phyloP scores from a whole-genome alignment of 805 yeast genomes.

The Jamesozyma piceae region DNA sequence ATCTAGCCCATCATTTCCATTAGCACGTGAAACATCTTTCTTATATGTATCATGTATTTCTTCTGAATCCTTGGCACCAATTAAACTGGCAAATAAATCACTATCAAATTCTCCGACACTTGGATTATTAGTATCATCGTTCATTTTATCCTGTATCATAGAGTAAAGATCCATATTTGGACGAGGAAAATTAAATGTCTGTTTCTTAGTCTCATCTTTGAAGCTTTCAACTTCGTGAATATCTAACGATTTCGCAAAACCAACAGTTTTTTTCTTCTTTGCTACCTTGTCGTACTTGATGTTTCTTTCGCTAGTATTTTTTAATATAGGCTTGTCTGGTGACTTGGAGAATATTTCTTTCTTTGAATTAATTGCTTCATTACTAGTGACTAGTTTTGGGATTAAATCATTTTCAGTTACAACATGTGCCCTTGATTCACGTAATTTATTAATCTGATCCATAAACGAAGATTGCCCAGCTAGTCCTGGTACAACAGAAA shows the following conservation, averaged over 20 bases:
- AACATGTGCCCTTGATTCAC: constrained; percentile 2
- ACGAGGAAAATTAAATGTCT: constrained; percentile 16
- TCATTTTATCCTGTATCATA: constrained; percentile 5
- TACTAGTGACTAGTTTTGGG: not conserved
- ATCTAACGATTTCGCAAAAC: constrained; percentile 27
- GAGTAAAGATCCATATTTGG: constrained; percentile 3
- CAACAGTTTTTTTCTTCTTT: constrained; percentile 22
- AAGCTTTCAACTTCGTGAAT: constrained; percentile 28
- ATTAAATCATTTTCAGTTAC: not conserved
- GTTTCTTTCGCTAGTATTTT: constrained; percentile 1
- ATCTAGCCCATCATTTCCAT: constrained; percentile 1
- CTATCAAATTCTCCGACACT: constrained; percentile 22
- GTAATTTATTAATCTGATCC: constrained; percentile 21
- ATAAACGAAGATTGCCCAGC: constrained; percentile 21
- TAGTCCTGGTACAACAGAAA: constrained; percentile 18
- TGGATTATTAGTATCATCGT: constrained; percentile 11
- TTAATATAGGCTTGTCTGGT: constrained; percentile 12
- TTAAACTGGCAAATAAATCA: constrained; percentile 25
- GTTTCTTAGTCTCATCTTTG: constrained; percentile 25
- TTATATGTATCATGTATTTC: constrained; percentile 25
- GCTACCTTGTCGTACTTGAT: not conserved
- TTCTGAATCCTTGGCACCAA: constrained; percentile 27
- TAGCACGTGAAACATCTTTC: constrained; percentile 5
- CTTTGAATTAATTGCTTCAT: not conserved
- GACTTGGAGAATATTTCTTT: not conserved